phyloP scores from a whole-genome alignment of 441 rosid species.

The Eruca vesicaria region DNA sequence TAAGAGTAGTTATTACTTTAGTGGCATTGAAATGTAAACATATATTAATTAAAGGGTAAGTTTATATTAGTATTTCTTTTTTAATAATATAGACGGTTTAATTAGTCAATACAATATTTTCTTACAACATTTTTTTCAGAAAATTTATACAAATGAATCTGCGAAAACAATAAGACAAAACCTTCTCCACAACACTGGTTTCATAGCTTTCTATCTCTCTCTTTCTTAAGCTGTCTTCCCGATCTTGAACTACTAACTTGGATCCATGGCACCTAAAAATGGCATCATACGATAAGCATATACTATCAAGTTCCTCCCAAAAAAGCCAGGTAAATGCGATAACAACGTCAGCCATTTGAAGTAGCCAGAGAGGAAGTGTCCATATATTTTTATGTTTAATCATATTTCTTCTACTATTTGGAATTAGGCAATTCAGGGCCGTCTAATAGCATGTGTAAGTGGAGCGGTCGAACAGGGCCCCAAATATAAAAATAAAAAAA shows the following conservation, averaged over 20 bases:
- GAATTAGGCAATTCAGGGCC: too few species aligned
- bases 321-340: background rate
- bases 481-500: too few species aligned
- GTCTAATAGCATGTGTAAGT: too few species aligned
- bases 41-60: too few species aligned
- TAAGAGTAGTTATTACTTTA: too few species aligned
- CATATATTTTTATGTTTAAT: background rate
- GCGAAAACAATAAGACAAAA: background rate
- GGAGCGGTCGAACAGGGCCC: too few species aligned
- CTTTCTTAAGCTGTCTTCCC: constrained; percentile 44
- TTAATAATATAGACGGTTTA: too few species aligned
- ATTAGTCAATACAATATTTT: background rate
- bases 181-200: background rate
- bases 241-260: constrained; percentile 91
- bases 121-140: background rate
- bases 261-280: constrained; percentile 86
- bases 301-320: constrained; percentile 1
- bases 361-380: background rate
- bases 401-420: background rate
- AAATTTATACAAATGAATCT: background rate
- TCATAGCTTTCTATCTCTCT: background rate
- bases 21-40: too few species aligned
- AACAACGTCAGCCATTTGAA: constrained; percentile 2
- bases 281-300: constrained; percentile 20
- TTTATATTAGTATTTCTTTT: too few species aligned